phyloP scores from a whole-genome alignment of 768 basidiomycete species.

The Mycena polygramma region DNA sequence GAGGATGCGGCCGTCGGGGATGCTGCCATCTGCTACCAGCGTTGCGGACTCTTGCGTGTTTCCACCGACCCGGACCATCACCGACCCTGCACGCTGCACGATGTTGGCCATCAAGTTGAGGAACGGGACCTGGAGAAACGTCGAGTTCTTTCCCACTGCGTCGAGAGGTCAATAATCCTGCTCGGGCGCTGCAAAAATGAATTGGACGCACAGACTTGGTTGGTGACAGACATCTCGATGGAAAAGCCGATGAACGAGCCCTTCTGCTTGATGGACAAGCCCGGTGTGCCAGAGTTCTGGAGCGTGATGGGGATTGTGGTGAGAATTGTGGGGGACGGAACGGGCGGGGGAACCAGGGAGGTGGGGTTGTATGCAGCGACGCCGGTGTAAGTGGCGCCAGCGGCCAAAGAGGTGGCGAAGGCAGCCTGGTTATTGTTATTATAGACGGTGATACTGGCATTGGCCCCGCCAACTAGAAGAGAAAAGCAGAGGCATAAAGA shows the following conservation, averaged over 20 bases:
- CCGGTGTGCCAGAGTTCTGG: slow-evolving; percentile 46
- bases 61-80: slow-evolving; percentile 79
- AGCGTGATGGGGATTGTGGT: slow-evolving; percentile 61
- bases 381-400: slow-evolving; percentile 3
- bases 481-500: background rate
- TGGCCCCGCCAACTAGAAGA: background rate
- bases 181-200: background rate
- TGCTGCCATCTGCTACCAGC: slow-evolving; percentile 43
- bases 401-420: background rate
- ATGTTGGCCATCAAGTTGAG: slow-evolving; percentile 84
- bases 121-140: slow-evolving; percentile 64
- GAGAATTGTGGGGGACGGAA: slow-evolving; percentile 59
- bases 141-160: background rate
- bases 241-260: slow-evolving; percentile 65
- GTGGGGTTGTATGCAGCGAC: slow-evolving; percentile 53
- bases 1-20: background rate
- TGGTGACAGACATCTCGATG: background rate
- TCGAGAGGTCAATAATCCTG: background rate
- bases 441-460: background rate
- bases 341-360: slow-evolving; percentile 60
- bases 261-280: slow-evolving; percentile 54
- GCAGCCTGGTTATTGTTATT: background rate
- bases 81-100: slow-evolving; percentile 70
- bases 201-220: background rate
- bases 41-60: slow-evolving; percentile 76